Evolutionary conservation across 768 basidiomycete species (phyloP), one percentile per base, ranked within the genome.

Genomic region (Leccinellum albellum): DNA sequence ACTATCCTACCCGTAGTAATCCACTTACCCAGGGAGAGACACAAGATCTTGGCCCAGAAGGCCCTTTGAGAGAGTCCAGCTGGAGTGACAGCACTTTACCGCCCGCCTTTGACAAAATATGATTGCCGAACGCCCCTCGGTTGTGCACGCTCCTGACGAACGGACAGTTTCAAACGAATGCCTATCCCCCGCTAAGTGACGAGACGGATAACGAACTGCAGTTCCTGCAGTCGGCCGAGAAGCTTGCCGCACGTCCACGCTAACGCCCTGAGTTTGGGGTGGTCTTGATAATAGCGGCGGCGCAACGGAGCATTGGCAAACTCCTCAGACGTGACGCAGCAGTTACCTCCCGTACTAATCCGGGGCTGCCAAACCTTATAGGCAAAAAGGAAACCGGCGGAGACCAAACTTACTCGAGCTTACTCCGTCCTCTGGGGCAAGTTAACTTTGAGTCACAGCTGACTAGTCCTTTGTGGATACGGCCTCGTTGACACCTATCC

Each of bases 381-480:
- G 45, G 55, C 57, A 45, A 59, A 66, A 49, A 52, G 26, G 40
- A 33, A 48, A 8, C 17, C 5, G 23, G 53, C 55, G 15, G 42
- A 45, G n/a, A 20, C 28, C 35, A 45, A 50, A 51, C 46, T 13
- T 50, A 13, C 45, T 8, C 35, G 40, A 50, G 48, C 46, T 13
- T 50, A 13, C 45, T 8, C 57, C 32, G 50, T 45, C 48, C 24
- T 51, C 49, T 32, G 50, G 3, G 14, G 50, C 12, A 31, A 17
- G 45, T n/a, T n/a, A n/a, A n/a, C n/a, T n/a, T n/a, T n/a, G 35
- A 55, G 40, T 42, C 40, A 42, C 53, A 54, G 51, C 55, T 51
- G 51, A 9, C 50, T 40, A 35, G 35, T n/a, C 21, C 21, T 51
- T 40, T 54, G n/a, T 26, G 33, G n/a, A n/a, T n/a, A n/a, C n/a